These are phyloP conservation scores for Spizellomyces sp. DNA, from an alignment of 192 early-diverging fungal genomes.

Conservation along the genomic window DNA sequence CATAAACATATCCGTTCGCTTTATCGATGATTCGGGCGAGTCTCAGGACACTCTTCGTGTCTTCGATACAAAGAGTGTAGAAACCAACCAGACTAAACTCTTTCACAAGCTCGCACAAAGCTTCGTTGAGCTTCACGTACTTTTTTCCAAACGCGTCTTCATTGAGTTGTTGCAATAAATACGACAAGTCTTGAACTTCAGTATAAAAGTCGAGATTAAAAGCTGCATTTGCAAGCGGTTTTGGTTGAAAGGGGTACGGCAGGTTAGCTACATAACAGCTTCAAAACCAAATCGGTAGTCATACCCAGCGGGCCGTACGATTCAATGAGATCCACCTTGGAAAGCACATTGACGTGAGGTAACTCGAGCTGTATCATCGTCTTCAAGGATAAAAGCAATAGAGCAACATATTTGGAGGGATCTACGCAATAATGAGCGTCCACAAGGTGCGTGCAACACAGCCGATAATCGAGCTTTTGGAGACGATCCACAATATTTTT, in stretches of 20 bases:
- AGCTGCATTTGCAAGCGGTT: conserved; percentile 38
- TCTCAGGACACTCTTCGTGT: conserved; percentile 79
- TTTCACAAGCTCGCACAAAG: conserved; percentile 87
- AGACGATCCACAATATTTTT: conserved; percentile 73
- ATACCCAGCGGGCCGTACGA: conserved; percentile 65
- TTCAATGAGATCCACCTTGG: conserved; percentile 59
- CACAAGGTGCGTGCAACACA: conserved; percentile 83
- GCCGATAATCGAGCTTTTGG: conserved; percentile 63
- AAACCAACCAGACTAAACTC: conserved; percentile 92
- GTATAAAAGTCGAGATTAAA: conserved; percentile 96
- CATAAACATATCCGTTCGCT: conserved; percentile 76
- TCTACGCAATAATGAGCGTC: conserved; percentile 94
- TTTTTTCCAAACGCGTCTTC: conserved; percentile 62
- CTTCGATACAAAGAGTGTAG: conserved; percentile 82
- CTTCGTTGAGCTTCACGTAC: conserved; percentile 76
- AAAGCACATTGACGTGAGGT: conserved; percentile 59
- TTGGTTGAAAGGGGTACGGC: too few species aligned
- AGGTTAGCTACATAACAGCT: background rate
- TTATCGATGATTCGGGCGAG: conserved; percentile 83
- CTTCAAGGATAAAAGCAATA: conserved; percentile 83
- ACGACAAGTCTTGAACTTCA: conserved; percentile 86
- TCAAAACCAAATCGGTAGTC: conserved; percentile 14
- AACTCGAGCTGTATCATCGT: conserved; percentile 62
- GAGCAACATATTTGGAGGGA: conserved; percentile 90
- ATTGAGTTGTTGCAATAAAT: conserved; percentile 78